phyloP scores from a whole-genome alignment of 805 yeast genomes.

The Yamadazyma olivae region DNA sequence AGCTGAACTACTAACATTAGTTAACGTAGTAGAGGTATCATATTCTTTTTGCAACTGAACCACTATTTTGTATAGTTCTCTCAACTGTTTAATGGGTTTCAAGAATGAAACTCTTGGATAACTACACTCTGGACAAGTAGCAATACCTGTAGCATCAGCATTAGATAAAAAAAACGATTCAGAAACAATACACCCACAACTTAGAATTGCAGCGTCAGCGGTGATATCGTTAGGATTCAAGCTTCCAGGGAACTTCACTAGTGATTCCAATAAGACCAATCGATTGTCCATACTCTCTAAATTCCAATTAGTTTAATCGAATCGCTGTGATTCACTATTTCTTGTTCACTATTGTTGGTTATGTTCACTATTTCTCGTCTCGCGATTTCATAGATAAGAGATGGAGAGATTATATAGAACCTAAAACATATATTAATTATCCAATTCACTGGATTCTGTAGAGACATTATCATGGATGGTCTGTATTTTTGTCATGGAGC shows the following conservation, averaged over 20 bases:
- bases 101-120: constrained; percentile 15
- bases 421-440: too few relatives aligned
- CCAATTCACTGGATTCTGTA: too few relatives aligned
- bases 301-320: too few relatives aligned
- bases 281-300: too few relatives aligned
- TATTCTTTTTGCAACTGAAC: constrained; percentile 1
- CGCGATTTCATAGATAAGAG: too few relatives aligned
- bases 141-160: constrained; percentile 6
- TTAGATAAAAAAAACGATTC: constrained; percentile 23
- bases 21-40: not conserved
- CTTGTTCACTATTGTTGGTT: too few relatives aligned
- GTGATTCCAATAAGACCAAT: constrained; percentile 14
- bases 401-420: too few relatives aligned
- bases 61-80: constrained; percentile 29
- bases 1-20: not conserved
- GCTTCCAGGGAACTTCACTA: constrained; percentile 5
- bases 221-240: constrained; percentile 13
- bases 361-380: too few relatives aligned
- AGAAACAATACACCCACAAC: constrained; percentile 41
- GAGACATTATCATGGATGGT: constrained; percentile 8
- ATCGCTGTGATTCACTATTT: too few relatives aligned
- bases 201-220: constrained; percentile 32
- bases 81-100: constrained; percentile 28
- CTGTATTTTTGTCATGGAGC: constrained; percentile 16
- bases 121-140: constrained; percentile 25